These are phyloP conservation scores for Peribolospora baueri DNA, from an alignment of 768 basidiomycete species.

Conservation along the genomic window DNA sequence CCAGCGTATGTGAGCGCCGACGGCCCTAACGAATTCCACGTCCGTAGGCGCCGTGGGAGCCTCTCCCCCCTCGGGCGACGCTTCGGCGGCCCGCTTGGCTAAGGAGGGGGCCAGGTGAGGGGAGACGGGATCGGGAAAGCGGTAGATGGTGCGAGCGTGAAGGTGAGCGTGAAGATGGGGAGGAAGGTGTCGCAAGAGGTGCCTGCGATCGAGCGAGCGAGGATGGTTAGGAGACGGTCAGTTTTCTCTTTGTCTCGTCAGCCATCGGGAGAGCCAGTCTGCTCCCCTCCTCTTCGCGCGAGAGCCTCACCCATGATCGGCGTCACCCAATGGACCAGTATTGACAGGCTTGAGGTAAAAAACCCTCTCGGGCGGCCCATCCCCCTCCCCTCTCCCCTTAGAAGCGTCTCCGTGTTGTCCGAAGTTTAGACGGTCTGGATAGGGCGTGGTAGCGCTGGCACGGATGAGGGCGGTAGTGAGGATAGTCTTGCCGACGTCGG, in stretches of 20 bases:
- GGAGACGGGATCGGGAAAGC: conserved; percentile 69
- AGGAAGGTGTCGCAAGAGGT: not conserved
- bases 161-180: not conserved
- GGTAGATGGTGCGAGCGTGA: conserved; percentile 27
- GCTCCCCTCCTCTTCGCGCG: not conserved
- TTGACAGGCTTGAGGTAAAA: conserved; percentile 57
- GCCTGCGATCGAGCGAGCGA: too few species aligned
- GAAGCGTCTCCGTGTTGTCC: not conserved
- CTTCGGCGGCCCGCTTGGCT: conserved; percentile 22
- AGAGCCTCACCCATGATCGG: conserved; percentile 46
- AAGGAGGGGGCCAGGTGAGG: conserved; percentile 47
- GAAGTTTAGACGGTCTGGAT: conserved; percentile 3
- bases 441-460: conserved; percentile 33
- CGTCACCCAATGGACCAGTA: conserved; percentile 53
- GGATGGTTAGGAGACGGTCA: too few species aligned
- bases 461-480: conserved; percentile 61
- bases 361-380: conserved; percentile 6
- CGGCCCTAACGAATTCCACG: conserved; percentile 8
- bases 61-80: not conserved
- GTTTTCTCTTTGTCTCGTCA: too few species aligned
- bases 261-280: not conserved
- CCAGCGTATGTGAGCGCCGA: conserved; percentile 15
- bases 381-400: not conserved
- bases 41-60: conserved; percentile 14
- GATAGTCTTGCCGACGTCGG: conserved; percentile 85